phyloP scores from a whole-genome alignment of 345 rosid species.

The Brassica rapa region DNA sequence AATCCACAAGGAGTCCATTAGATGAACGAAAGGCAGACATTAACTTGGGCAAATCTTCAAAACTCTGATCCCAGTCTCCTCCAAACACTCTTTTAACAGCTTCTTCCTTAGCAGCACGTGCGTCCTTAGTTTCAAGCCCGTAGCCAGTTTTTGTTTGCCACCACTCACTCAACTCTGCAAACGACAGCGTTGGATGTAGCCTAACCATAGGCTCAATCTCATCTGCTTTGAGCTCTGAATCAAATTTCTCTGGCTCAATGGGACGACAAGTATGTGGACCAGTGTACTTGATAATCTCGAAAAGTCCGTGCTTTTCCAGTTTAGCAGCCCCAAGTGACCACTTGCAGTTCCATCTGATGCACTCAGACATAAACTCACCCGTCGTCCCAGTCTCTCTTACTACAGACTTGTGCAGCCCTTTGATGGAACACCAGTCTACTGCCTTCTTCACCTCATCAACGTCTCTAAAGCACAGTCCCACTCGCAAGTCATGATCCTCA shows the following conservation, averaged over 20 bases:
- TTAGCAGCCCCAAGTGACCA: constrained; percentile 6
- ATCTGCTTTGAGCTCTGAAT: neutral
- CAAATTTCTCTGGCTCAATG: too few species aligned
- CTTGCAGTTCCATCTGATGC: constrained; percentile 26
- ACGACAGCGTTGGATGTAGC: neutral
- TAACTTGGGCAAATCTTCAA: constrained; percentile 5
- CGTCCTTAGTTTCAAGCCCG: neutral
- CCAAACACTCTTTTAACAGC: neutral
- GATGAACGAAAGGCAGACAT: neutral
- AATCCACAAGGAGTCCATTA: neutral
- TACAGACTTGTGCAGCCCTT: neutral
- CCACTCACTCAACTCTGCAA: neutral
- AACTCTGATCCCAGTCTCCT: neutral
- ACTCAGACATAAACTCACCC: neutral
- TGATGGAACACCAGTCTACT: constrained; percentile 19
- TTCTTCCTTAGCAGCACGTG: neutral
- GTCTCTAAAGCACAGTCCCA: constrained; percentile 10
- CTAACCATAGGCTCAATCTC: constrained; percentile 7
- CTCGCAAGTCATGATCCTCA: neutral
- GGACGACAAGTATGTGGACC: constrained; percentile 15
- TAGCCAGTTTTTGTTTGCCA: neutral
- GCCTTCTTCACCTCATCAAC: constrained; percentile 18
- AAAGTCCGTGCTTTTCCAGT: neutral
- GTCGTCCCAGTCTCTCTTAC: neutral
- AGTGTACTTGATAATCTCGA: neutral